A percentile compares a stretch with the other conserved stretches of the same genome.
phyloP scores from a whole-genome alignment of 805 yeast genomes.

The Ogataea nonfermentans region DNA sequence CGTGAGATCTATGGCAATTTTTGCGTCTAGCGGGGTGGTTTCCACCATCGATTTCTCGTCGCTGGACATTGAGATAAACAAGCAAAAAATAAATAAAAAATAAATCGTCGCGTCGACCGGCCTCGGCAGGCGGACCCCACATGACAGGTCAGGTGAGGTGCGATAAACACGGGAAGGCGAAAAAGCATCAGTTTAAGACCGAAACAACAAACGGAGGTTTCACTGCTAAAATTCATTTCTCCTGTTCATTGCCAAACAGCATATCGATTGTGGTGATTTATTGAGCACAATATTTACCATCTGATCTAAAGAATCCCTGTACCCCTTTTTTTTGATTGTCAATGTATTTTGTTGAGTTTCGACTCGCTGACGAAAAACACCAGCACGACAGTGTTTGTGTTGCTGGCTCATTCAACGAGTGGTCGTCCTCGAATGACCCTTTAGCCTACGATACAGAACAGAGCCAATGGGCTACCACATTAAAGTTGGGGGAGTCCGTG shows the following conservation, averaged over 20 bases:
- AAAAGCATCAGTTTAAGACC: not conserved
- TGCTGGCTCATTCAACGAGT: conserved; percentile 26
- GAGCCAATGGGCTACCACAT: conserved; percentile 12
- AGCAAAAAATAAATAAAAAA: not conserved
- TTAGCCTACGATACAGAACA: conserved; percentile 5
- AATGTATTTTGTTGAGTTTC: conserved; percentile 12
- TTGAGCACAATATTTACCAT: not conserved
- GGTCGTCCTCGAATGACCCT: conserved; percentile 16
- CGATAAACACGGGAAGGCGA: no score
- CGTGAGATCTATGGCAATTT: conserved; percentile 13
- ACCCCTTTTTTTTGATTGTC: conserved; percentile 8
- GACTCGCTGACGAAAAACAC: conserved; percentile 18
- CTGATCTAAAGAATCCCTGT: not conserved
- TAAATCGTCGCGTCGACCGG: conserved; percentile 9
- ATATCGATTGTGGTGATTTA: no score
- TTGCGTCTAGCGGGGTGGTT: conserved; percentile 4
- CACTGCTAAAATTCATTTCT: no score
- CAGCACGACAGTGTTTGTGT: conserved; percentile 13
- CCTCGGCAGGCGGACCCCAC: not conserved
- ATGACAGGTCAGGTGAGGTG: not conserved
- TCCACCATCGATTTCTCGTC: conserved; percentile 2
- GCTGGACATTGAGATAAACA: no score
- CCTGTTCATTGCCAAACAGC: no score
- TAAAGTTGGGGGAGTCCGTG: conserved; percentile 2
- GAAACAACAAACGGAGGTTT: no score